Base-by-base conservation (phyloP, 495 filamentous ascomycete species). In the Lindgomyces ingoldianus region DNA sequence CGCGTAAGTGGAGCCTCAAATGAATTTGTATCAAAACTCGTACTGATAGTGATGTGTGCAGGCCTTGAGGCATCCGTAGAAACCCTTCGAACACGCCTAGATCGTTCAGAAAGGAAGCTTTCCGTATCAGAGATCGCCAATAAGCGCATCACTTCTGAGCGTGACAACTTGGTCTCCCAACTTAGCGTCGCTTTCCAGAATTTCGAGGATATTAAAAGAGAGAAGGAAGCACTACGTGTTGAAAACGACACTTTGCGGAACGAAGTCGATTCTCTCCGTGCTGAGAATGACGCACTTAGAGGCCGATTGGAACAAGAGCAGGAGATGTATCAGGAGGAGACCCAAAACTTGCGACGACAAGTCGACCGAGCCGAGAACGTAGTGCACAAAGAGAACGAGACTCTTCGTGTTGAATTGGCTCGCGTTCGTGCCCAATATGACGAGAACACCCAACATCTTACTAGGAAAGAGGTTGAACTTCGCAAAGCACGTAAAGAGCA, bases 151-250 rank as follows among this genome's bases (percentile, higher is more conserved):
- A 84, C 81, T 46, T 79, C 82, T 39, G 88, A 91, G 57, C 79
- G 87, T 41, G 86, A 90, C 65, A 82, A 84, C 54, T 81, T 87
- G 4, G 79, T 88, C 26, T 81, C 81, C 29, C 86, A 89, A 46
- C 74, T 89, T 12, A 84, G 80, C 2, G 79, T 84, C 21, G 85
- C 87, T 12, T 87, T 84, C 54, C 77, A 83, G n/a, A 83, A 83
- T 48, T 78, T 79, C 0, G 85, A 88, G 60, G 84, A 87, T 54
- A 73, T 89, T 18, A 88, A 87, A 74, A 47, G 16, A 3, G 76
- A 78, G 45, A 76, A 67, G 30, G 68, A 77, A 45, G 64, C 51
- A 19, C 49, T 76, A 4, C 44, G 55, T 9, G 22, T 48, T 4
- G 67, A 72, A 45, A 68, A 71, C 58, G 72, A 71, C 39, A 57